A percentile compares a stretch with the other conserved stretches of the same genome.
These are phyloP conservation scores for Penicillium sp. DNA, from an alignment of 2,329 filamentous ascomycete species.

Conservation along the genomic window DNA sequence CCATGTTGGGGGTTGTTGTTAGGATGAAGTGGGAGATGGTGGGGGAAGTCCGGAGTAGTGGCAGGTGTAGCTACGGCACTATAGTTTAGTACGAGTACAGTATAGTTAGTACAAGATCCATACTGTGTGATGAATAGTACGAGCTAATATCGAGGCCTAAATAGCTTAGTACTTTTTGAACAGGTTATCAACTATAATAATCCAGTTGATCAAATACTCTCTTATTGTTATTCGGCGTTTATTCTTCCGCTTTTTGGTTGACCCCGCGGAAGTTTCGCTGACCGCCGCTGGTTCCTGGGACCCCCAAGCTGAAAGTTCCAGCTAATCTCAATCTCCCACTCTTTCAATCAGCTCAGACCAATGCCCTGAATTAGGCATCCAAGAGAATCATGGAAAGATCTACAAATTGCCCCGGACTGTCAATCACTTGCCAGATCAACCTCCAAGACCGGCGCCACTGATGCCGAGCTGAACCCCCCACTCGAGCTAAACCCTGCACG, in stretches of 20 bases:
- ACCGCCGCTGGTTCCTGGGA: neutral
- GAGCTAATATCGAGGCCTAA: too few species aligned
- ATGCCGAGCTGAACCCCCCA: slow-evolving; percentile 1
- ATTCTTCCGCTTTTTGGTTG: neutral
- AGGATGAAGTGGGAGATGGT: slow-evolving; percentile 8
- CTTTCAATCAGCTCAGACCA: neutral
- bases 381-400: too few species aligned
- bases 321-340: neutral
- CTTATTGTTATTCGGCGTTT: neutral
- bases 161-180: too few species aligned
- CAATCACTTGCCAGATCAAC: neutral
- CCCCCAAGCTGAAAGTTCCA: neutral
- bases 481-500: slow-evolving; percentile 19
- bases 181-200: neutral
- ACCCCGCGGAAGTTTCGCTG: neutral
- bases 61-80: neutral
- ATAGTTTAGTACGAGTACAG: neutral
- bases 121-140: neutral
- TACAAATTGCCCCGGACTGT: neutral
- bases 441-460: slow-evolving; percentile 11
- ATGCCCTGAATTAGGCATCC: neutral
- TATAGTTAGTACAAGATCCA: neutral
- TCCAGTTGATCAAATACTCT: neutral
- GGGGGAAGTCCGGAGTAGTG: neutral
- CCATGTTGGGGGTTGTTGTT: slow-evolving; percentile 23